A percentile compares a stretch with the other conserved stretches of the same genome.
phyloP scores from a whole-genome alignment of 108 stramenopile genomes.

The Poteriospumella lacustris region DNA sequence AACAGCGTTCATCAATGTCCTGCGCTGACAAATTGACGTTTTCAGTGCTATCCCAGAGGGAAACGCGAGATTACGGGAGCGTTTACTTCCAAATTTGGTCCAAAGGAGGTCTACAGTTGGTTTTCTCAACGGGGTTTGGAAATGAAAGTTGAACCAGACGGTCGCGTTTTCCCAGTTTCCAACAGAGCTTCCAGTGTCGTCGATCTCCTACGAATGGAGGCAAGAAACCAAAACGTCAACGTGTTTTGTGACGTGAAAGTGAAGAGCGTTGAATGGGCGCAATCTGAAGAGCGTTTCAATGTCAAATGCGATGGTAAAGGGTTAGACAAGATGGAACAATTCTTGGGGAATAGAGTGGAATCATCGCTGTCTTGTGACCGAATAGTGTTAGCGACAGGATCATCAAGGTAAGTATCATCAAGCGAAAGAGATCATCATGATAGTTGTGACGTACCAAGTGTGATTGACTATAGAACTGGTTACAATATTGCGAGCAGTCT shows the following conservation, averaged over 20 bases:
- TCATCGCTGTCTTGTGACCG: not conserved
- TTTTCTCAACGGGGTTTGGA: not conserved
- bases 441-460: not conserved
- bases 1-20: too few species aligned
- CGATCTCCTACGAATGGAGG: not conserved
- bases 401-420: not conserved
- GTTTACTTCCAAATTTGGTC: not conserved
- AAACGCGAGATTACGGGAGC: not conserved
- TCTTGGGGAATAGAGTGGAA: not conserved
- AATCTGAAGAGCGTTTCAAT: too few species aligned
- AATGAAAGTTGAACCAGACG: constrained; percentile 14
- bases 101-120: not conserved
- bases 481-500: not conserved
- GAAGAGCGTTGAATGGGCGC: not conserved
- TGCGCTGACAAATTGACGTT: too few species aligned
- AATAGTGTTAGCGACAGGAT: constrained; percentile 10
- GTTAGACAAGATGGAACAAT: not conserved
- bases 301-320: too few species aligned
- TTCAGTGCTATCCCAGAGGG: not conserved
- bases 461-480: not conserved
- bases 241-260: not conserved
- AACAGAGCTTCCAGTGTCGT: not conserved
- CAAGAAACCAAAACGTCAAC: not conserved
- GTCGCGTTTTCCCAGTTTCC: constrained; percentile 5
- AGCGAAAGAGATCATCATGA: not conserved